These are phyloP conservation scores for Phaeosphaeria sp. DNA, from an alignment of 2,329 filamentous ascomycete species.

Conservation along the genomic window DNA sequence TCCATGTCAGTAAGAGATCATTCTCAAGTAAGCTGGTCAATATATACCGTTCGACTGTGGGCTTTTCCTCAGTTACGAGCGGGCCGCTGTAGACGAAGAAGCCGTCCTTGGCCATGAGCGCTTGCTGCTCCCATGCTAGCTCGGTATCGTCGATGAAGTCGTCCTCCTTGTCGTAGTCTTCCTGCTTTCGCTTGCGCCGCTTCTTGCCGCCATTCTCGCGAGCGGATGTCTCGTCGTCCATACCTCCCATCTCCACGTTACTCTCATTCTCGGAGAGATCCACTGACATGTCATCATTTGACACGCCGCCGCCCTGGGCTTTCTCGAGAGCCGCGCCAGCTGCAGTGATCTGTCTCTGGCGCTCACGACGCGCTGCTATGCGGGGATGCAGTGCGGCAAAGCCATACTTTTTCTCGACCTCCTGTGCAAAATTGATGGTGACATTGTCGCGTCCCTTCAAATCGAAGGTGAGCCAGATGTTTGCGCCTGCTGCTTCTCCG, in stretches of 20 bases:
- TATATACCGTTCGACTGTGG: conserved; percentile 66
- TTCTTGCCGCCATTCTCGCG: conserved; percentile 67
- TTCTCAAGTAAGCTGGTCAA: neutral
- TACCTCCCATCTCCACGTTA: conserved; percentile 86
- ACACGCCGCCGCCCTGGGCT: conserved; percentile 69
- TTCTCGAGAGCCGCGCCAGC: conserved; percentile 86
- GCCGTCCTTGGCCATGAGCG: conserved; percentile 90
- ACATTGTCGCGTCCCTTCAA: conserved; percentile 84
- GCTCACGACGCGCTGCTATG: conserved; percentile 85
- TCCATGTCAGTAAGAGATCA: conserved; percentile 31
- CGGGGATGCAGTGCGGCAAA: conserved; percentile 93
- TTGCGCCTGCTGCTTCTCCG: conserved; percentile 56
- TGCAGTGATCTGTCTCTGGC: conserved; percentile 85
- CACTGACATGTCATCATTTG: conserved; percentile 80
- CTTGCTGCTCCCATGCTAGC: conserved; percentile 92
- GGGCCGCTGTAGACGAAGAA: conserved; percentile 99
- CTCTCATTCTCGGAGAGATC: conserved; percentile 76
- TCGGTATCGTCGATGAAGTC: conserved; percentile 89
- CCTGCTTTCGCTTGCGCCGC: conserved; percentile 77
- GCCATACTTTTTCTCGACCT: conserved; percentile 93
- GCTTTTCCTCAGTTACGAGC: conserved; percentile 85
- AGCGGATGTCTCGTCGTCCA: conserved; percentile 50
- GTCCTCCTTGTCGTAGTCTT: conserved; percentile 72
- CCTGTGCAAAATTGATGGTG: conserved; percentile 91
- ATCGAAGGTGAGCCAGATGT: conserved; percentile 87